Base-by-base conservation (phyloP, 768 basidiomycete species). In the Serendipita sp. region DNA sequence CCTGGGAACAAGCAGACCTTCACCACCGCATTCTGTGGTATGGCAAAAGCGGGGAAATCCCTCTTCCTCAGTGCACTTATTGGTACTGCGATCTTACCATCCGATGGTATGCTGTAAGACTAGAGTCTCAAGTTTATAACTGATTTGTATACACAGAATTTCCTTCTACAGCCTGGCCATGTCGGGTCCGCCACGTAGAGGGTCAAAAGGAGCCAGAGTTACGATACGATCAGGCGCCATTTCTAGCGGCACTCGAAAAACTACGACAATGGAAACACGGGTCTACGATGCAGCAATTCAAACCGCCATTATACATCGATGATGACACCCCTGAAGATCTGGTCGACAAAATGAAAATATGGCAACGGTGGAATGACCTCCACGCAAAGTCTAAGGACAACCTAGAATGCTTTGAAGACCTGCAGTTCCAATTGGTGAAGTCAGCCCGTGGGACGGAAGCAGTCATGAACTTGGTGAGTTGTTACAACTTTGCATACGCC, bases 1-100 rank as follows among this genome's bases (percentile, higher is more conserved):
- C 4, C 16, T 11, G 28, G 16, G 16, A 60, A 60, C 10, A 60
- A 32, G 35, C 28, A 60, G 30, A 16, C 16, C 10, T 60, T 60
- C n/a, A 30, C 56, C 11, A 60, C 32, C 2, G 56, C 56, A n/a
- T 60, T 60, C 56, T 60, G 56, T 60, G 56, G 56, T 28, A 60
- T 60, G 56, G 56, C 32, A 10, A 60, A 60, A 38, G 56, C 56
- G 4, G 56, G 56, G 1, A 60, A 28, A 36, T 60, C 56, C n/a
- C 18, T 60, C 4, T 60, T 60, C 28, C 56, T 60, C 16, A 60
- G 35, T 30, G 56, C 56, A 4, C n/a, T 60, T 2, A 60, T 60
- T 18, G 56, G 56, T n/a, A 30, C n/a, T 11, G 10, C 56, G n/a
- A 60, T 60, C 18, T 30, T 60, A 10, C 56, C 56, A 4, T 60